Percentiles rank a stretch among this genome's conserved stretches.
Conservation (phyloP, 805 yeast genomes). For the Saccharomyces mikatae region DNA sequence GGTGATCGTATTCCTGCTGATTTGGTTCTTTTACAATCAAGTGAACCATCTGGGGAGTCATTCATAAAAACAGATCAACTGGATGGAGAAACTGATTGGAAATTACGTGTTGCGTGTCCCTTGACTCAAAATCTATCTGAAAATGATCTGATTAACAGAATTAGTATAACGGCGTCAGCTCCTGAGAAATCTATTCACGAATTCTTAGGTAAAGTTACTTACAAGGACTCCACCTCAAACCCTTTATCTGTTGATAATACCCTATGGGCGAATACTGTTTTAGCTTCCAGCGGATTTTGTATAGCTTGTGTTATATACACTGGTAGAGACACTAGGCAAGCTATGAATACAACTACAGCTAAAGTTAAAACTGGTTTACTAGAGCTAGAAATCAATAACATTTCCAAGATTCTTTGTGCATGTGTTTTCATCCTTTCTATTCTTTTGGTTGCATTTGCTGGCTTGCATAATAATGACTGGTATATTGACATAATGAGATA, state of each 20-base stretch:
- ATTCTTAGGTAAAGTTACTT: slow-evolving; percentile 67
- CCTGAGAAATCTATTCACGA: slow-evolving; percentile 81
- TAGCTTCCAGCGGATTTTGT: slow-evolving; percentile 82
- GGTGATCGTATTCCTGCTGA: slow-evolving; percentile 92
- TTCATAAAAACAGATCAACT: slow-evolving; percentile 95
- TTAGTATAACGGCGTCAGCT: slow-evolving; percentile 58
- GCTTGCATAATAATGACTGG: slow-evolving; percentile 65
- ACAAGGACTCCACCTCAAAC: slow-evolving; percentile 44
- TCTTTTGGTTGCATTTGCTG: slow-evolving; percentile 70
- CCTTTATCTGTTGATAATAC: slow-evolving; percentile 85
- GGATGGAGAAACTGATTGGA: slow-evolving; percentile 99
- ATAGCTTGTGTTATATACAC: slow-evolving; percentile 85
- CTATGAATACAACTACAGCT: slow-evolving; percentile 81
- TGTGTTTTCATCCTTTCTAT: slow-evolving; percentile 76
- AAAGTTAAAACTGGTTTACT: slow-evolving; percentile 85
- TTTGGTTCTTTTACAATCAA: slow-evolving; percentile 72
- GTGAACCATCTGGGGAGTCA: slow-evolving; percentile 76
- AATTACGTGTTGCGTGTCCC: slow-evolving; percentile 69
- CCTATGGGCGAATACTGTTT: slow-evolving; percentile 95
- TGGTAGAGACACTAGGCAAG: slow-evolving; percentile 89
- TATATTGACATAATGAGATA: slow-evolving; percentile 86
- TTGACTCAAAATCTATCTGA: slow-evolving; percentile 56
- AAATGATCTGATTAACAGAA: slow-evolving; percentile 41
- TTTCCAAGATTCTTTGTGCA: slow-evolving; percentile 81
- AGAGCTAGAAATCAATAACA: slow-evolving; percentile 80